phyloP scores from a whole-genome alignment of 2,329 filamentous ascomycete genomes.

The Thielaviopsis musarum region DNA sequence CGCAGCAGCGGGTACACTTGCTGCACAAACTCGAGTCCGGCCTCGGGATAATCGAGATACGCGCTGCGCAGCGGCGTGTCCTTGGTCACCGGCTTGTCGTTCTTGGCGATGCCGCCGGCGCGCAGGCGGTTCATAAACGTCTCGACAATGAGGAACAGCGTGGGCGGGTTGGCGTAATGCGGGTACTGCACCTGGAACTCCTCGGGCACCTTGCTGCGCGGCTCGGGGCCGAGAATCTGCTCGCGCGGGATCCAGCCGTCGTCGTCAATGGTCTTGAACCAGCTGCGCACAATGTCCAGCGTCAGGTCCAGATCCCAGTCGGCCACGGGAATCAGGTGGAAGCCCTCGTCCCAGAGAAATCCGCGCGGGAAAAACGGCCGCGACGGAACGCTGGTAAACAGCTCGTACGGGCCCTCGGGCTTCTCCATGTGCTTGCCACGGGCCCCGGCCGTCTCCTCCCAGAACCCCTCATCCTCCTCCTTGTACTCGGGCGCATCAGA shows the following conservation, averaged over 20 bases:
- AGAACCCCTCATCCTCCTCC: slow-evolving; percentile 88
- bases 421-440: slow-evolving; percentile 50
- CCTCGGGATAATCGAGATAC: slow-evolving; percentile 24
- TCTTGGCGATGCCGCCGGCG: slow-evolving; percentile 7
- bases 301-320: slow-evolving; percentile 91
- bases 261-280: slow-evolving; percentile 91
- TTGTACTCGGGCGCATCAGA: slow-evolving; percentile 88
- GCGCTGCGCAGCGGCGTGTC: slow-evolving; percentile 12
- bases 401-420: slow-evolving; percentile 66
- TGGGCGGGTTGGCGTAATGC: slow-evolving; percentile 93
- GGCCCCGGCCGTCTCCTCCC: slow-evolving; percentile 77
- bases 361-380: slow-evolving; percentile 91
- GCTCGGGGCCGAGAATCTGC: slow-evolving; percentile 83
- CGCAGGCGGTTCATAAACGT: slow-evolving; percentile 66
- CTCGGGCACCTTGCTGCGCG: slow-evolving; percentile 78
- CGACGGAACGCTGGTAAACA: slow-evolving; percentile 84
- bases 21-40: slow-evolving; percentile 54
- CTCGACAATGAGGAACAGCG: slow-evolving; percentile 78
- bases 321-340: slow-evolving; percentile 76
- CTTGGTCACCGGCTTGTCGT: slow-evolving; percentile 2
- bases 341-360: slow-evolving; percentile 96
- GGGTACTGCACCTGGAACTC: slow-evolving; percentile 95
- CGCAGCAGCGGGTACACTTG: slow-evolving; percentile 74
- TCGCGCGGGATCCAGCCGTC: slow-evolving; percentile 96
- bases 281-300: slow-evolving; percentile 77